Conservation (phyloP, 768 basidiomycete genomes). For the Mycena rosella region DNA sequence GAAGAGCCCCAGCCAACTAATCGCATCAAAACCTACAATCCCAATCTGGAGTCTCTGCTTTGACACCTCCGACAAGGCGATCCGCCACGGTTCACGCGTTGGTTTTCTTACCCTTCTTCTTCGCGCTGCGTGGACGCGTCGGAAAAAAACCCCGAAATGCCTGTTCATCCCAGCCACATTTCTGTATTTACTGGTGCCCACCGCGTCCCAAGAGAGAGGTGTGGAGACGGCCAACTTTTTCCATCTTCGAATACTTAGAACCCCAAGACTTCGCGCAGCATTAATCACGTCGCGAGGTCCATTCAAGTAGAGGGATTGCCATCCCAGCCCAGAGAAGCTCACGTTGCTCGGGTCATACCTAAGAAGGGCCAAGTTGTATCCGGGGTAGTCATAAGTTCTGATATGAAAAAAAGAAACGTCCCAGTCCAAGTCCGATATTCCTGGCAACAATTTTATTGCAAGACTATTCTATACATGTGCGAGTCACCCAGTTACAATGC, state of each 20-base stretch:
- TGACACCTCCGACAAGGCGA: constrained; percentile 16
- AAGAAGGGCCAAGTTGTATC: constrained; percentile 4
- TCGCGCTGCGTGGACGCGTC: constrained; percentile 18
- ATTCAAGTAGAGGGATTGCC: constrained; percentile 11
- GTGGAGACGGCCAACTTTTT: constrained; percentile 1
- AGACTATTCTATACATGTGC: constrained; percentile 7
- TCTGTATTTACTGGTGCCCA: not conserved
- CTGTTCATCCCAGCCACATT: not conserved
- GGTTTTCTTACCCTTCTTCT: not conserved
- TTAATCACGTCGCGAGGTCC: constrained; percentile 29
- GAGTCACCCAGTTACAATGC: constrained; percentile 17
- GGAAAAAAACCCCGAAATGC: not conserved
- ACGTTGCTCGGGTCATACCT: constrained; percentile 9
- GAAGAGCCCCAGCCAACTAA: not conserved
- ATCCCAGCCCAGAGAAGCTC: not conserved
- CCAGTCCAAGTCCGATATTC: not conserved
- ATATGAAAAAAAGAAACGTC: not conserved
- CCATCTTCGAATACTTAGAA: constrained; percentile 1
- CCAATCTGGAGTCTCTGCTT: not conserved
- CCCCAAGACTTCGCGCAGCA: constrained; percentile 6
- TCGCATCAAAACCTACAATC: constrained; percentile 4
- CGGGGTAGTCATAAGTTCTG: too few relatives aligned
- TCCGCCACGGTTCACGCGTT: constrained; percentile 1
- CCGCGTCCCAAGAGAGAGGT: not conserved
- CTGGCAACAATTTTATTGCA: constrained; percentile 14